Evolutionary conservation across 2,329 filamentous ascomycete species (phyloP).

Genomic region (Pseudodiploospora longispora): DNA sequence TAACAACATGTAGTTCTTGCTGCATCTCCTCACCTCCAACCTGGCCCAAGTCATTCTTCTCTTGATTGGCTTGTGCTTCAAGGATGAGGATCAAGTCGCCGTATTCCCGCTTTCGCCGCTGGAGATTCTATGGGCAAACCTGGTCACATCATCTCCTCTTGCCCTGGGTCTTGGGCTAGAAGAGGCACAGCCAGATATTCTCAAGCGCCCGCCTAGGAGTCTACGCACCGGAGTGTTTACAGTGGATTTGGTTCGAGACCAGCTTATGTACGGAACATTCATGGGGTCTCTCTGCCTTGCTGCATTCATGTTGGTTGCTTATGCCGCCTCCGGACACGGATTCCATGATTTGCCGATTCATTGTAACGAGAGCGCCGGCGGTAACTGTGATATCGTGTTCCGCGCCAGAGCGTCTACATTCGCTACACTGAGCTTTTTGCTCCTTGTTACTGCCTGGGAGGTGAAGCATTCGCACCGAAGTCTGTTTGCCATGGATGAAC

Average conservation of each 20-base stretch:
- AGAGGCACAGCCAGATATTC: constrained; percentile 58
- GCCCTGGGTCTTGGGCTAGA: constrained; percentile 68
- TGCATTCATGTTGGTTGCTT: constrained; percentile 53
- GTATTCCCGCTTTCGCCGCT: constrained; percentile 65
- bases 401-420: constrained; percentile 61
- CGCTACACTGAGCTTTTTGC: constrained; percentile 58
- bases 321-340: constrained; percentile 36
- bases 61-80: constrained; percentile 61
- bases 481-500: constrained; percentile 58
- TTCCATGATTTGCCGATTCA: constrained; percentile 40
- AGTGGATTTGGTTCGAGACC: constrained; percentile 55
- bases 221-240: constrained; percentile 56
- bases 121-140: constrained; percentile 70
- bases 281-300: constrained; percentile 56
- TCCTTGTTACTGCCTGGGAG: constrained; percentile 65
- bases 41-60: constrained; percentile 62
- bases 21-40: constrained; percentile 62
- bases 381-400: constrained; percentile 49
- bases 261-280: constrained; percentile 56
- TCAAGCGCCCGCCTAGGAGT: constrained; percentile 56
- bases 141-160: constrained; percentile 63
- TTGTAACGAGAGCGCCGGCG: constrained; percentile 49
- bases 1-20: constrained; percentile 37
- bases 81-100: constrained; percentile 48
- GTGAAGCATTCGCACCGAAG: constrained; percentile 63